A percentile compares a stretch with the other conserved stretches of the same genome.
These are phyloP conservation scores for Candida arabinofermentans DNA, from an alignment of 805 yeast genomes.

Conservation along the genomic window DNA sequence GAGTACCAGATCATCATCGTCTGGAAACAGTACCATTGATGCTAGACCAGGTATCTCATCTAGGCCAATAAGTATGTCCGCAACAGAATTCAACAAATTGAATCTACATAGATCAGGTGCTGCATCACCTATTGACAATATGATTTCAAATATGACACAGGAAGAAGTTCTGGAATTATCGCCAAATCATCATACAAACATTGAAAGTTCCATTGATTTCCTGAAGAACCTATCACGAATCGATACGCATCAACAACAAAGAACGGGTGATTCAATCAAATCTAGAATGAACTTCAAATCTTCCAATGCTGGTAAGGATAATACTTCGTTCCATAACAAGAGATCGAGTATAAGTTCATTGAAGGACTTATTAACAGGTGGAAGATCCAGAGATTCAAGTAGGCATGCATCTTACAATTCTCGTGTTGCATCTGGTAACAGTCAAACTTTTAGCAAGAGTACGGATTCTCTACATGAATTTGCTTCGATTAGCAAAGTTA, in stretches of 20 bases:
- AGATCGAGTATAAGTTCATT: constrained; percentile 34
- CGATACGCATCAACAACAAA: constrained; percentile 12
- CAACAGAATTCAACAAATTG: constrained; percentile 18
- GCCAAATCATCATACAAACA: constrained; percentile 26
- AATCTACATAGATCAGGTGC: constrained; percentile 7
- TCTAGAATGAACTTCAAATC: constrained; percentile 15
- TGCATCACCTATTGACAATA: constrained; percentile 17
- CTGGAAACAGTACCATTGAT: neutral
- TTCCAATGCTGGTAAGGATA: constrained; percentile 12
- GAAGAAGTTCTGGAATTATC: constrained; percentile 32
- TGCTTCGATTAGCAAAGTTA: constrained; percentile 8
- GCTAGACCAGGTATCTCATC: constrained; percentile 2
- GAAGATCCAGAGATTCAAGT: constrained; percentile 23
- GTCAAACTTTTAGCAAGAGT: constrained; percentile 11
- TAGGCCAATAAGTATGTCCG: constrained; percentile 37
- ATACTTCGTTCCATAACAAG: constrained; percentile 16
- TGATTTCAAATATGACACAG: constrained; percentile 28
- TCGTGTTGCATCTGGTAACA: constrained; percentile 13
- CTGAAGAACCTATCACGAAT: constrained; percentile 28
- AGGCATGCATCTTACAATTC: constrained; percentile 18
- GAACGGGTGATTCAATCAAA: constrained; percentile 24
- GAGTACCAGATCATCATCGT: neutral
- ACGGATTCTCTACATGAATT: constrained; percentile 22
- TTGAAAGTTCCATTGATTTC: constrained; percentile 37
- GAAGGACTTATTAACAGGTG: constrained; percentile 34